Evolutionary conservation across 2,329 filamentous ascomycete species (phyloP), one percentile per base, ranked within the genome.

Genomic region (Hirsutella thompsonii): DNA sequence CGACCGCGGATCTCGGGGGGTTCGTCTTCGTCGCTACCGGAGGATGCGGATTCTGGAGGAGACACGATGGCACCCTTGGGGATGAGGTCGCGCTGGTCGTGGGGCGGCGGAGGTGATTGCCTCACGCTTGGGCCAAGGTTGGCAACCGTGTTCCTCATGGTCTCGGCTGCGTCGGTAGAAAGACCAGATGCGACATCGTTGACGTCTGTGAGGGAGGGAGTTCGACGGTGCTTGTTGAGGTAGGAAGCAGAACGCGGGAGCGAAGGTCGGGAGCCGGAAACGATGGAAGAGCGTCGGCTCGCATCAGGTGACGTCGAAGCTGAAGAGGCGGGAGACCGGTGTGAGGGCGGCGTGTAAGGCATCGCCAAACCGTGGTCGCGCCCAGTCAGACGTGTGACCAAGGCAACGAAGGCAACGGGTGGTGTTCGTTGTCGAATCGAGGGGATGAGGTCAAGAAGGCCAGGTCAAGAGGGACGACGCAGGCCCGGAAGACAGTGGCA

Each of bases 11-110:
- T 54, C 39, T 68, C 59, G 2, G 58, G 59, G 20, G 52, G 63
- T 50, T 76, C 79, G 54, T 93, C 87, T 50, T 94, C 87, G 57
- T 94, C 89, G 60, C 89, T 88, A 20, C 81, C 89, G 49, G 81
- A 83, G 32, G 76, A 74, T 6, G 75, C 73, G 28, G 89, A 94
- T 53, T 95, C 90, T 9, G 90, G 90, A 29, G 90, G 90, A 0
- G 90, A 95, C 44, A 94, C 84, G 51, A 94, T 77, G 47, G 86
- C 88, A 46, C 86, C 87, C 46, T 78, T 76, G 34, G 88, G 87
- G 60, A 94, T 92, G 47, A 48, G 36, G 16, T 76, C 67, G 44
- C 77, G 60, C 20, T 68, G 73, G 63, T 86, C 79, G 47, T 79
- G 85, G 47, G 87, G 63, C 16, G 87, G 85, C n/a, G 85, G 81